Evolutionary conservation across 306 rosid species (phyloP), one percentile per base, ranked within the genome.

Genomic region (Arachis stenosperma): DNA sequence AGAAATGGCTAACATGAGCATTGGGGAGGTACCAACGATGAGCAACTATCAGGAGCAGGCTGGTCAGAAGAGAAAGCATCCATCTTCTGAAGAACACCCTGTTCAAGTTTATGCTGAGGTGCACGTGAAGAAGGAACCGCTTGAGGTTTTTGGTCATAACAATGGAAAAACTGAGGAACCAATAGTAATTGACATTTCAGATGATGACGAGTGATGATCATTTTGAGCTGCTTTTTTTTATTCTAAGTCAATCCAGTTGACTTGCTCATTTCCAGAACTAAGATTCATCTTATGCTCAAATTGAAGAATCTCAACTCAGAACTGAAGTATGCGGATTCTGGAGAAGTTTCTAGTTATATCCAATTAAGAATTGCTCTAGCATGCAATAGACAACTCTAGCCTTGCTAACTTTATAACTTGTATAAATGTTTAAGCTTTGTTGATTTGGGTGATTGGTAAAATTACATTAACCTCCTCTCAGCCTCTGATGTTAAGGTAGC

Each of bases 1-100:
- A 70, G 78, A 84, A 58, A 75, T 84, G 89, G 61, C 83, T 61
- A 75, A 69, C 64, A 77, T 83, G 29, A 84, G 87, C 71, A 84
- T 63, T 69, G 85, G 83, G 71, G 90, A 90, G 62, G 90, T 67
- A 37, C 62, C 75, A 40, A 75, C 46, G 56, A 62, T 73, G 30
- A 81, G 7, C 46, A 42, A 78, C 66, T 43, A 81, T 79, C 50
- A 79, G 71, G 97, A 88, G 63, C 77, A 77, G 67, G 79, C 73
- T 37, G 76, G 74, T 57, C 90, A 85, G 76, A 94, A 94, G 87
- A 84, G 97, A 85, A 94, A 91, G 85, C 78, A 78, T 84, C 88
- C 85, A 67, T 86, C 88, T 11, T 82, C 92, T 48, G 89, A 89
- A 53, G 88, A 78, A 75, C 85, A 74, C 52, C 82, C 83, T 54